Evolutionary conservation across 164 flowering plant genomes (phyloP).

Genomic region (Litsea cubeba): DNA sequence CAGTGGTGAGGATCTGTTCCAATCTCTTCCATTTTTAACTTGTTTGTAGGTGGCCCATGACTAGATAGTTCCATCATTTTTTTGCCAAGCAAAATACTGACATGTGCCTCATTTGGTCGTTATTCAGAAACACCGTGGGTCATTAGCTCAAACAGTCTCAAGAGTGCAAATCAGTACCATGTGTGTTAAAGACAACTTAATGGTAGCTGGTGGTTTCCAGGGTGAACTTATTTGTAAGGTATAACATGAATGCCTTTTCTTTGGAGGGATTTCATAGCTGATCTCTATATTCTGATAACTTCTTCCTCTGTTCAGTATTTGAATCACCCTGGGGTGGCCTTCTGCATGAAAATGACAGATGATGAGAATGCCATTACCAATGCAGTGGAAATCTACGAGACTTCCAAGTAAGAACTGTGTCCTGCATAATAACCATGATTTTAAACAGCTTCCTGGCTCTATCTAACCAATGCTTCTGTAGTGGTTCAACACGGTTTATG

Average conservation of each 20-base stretch:
- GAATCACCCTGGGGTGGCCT: slow-evolving; percentile 63
- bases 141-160: slow-evolving; percentile 50
- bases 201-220: slow-evolving; percentile 93
- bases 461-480: slow-evolving; percentile 23
- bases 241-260: slow-evolving; percentile 3
- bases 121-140: slow-evolving; percentile 47
- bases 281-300: neutral
- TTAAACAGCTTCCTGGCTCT: neutral
- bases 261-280: neutral
- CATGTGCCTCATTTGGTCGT: neutral
- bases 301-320: slow-evolving; percentile 36
- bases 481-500: slow-evolving; percentile 62
- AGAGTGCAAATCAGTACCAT: slow-evolving; percentile 88
- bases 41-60: neutral
- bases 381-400: slow-evolving; percentile 56
- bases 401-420: slow-evolving; percentile 37
- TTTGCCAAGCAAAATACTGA: neutral
- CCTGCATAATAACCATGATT: neutral
- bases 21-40: neutral
- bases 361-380: slow-evolving; percentile 89
- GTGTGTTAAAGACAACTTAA: slow-evolving; percentile 66
- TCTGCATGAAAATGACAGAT: slow-evolving; percentile 60
- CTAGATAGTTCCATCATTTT: neutral
- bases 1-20: slow-evolving; percentile 37
- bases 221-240: slow-evolving; percentile 99